Evolutionary conservation across 345 rosid species (phyloP), one percentile per base, ranked within the genome.

Genomic region (Gossypium turneri): DNA sequence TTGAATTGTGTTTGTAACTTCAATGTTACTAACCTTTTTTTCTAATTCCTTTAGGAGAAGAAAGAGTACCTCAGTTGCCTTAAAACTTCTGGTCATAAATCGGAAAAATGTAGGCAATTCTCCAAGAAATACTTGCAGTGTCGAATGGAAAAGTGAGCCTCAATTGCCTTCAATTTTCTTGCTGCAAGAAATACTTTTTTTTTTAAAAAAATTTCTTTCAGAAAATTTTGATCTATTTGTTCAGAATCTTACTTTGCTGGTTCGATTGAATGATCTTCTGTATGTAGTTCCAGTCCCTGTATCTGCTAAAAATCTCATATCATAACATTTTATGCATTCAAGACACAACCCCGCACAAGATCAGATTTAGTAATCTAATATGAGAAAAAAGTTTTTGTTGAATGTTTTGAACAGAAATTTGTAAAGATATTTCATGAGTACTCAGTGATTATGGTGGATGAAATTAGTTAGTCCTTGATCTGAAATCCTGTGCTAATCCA

Each of bases 121-220:
- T 89, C 97, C 1, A 93, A 88, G 76, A 91, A 86, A 78, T 95
- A 95, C 81, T 84, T 93, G 79, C 70, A 91, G 79, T 95, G 99
- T 73, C 98, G 97, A 41, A 95, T 93, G 97, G 96, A 84, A 70
- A 95, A 89, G 98, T 91, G 78, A 88, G 97, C 22, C n/a, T 27
- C 24, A 43, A 19, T 44, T 13, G 7, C 41, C 41, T 34, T 34
- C 1, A 34, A 34, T 59, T 59, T 16, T 25, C 64, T 1, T 12
- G 38, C 25, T 22, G 38, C 38, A 12, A 1, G 1, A 2, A 1
- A 17, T 16, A 5, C 7, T 4, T 1, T 52, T 15, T 16, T 44
- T 29, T 29, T 3, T 0, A 0, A 2, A 25, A 29, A 4, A 0
- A 0, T 19, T 43, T 19, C 4, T 6, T 44, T 48, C 55, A 7